Base-by-base conservation (phyloP, 192 early-diverging fungal species). In the Dissophora globulifera region DNA sequence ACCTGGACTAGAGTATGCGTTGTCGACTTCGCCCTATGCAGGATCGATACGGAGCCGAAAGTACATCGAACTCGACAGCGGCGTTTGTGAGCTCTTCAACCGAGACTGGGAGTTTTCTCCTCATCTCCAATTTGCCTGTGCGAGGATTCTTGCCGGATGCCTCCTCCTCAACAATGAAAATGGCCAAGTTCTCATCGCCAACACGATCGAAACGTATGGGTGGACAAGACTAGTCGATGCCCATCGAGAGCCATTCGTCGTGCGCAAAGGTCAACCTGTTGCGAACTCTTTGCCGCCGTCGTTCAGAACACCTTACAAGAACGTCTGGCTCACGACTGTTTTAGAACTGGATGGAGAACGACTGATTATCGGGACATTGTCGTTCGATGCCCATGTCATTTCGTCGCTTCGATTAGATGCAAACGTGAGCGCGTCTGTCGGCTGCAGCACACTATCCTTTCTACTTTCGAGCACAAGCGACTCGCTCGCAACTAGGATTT, bases 91-190 rank as follows among this genome's bases (percentile, higher is more conserved):
- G 38, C 55, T 78, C 2, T 32, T 74, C 1, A 78, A 78, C 42
- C 65, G 66, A 46, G 74, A 78, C 62, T 78, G 74, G 64, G 54
- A 66, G 41, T 56, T 66, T 52, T 51, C 52, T 7, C 65, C 63
- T 13, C 65, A 62, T 26, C 22, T 63, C 10, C 58, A 55, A 22
- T 67, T 68, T 47, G 46, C 57, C 25, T 78, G 40, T 20, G 64
- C 46, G 4, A 47, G 33, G 55, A 47, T 62, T 45, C 50, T 78
- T 31, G 54, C 64, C 25, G 59, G 64, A 23, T 78, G 52, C 29
- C 29, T 78, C 8, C 47, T 78, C 20, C 46, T 68, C 22, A 68
- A 78, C 56, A 40, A 58, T 55, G 20, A 58, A 16, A 72, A 63
- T 23, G 45, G 47, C 46, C 26, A 57, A 25, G 60, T 31, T 31